phyloP scores from a whole-genome alignment of 78 protist genomes.

The Bodo saltans region DNA sequence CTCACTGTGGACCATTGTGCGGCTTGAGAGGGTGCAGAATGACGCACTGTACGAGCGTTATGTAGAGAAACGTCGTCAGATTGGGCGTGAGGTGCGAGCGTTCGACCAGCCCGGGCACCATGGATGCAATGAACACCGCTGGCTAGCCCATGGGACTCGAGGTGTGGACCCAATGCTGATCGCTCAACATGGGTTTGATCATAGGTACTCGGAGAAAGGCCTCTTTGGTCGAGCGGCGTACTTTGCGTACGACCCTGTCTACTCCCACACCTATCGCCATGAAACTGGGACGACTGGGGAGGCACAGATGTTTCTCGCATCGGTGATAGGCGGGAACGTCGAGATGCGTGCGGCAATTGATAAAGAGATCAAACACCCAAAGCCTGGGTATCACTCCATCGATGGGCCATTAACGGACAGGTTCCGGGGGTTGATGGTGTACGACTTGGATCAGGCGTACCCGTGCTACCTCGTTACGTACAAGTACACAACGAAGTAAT shows the following conservation, averaged over 20 bases:
- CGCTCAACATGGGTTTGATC: not conserved
- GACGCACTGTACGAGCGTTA: too few species aligned
- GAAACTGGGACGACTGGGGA: not conserved
- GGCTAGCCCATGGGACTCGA: not conserved
- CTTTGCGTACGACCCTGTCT: not conserved
- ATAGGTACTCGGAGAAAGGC: not conserved
- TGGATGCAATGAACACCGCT: too few species aligned
- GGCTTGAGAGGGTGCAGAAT: too few species aligned
- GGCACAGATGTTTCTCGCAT: not conserved
- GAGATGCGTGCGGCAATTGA: not conserved
- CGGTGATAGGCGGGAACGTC: not conserved
- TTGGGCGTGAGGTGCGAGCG: too few species aligned
- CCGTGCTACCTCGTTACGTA: slow-evolving; percentile 1
- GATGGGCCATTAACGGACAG: not conserved
- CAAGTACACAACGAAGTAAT: too few species aligned
- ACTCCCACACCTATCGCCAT: not conserved
- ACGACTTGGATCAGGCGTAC: slow-evolving; percentile 6
- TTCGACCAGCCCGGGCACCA: too few species aligned
- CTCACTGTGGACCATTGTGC: too few species aligned
- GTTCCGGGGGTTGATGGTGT: not conserved
- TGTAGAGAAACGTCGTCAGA: too few species aligned
- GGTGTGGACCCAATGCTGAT: not conserved
- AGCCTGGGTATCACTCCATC: not conserved
- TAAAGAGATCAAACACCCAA: not conserved
- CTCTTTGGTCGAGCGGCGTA: not conserved